A percentile compares a stretch with the other conserved stretches of the same genome.
phyloP scores from a whole-genome alignment of 2,329 filamentous ascomycete species.

The Clathrospora elynae region DNA sequence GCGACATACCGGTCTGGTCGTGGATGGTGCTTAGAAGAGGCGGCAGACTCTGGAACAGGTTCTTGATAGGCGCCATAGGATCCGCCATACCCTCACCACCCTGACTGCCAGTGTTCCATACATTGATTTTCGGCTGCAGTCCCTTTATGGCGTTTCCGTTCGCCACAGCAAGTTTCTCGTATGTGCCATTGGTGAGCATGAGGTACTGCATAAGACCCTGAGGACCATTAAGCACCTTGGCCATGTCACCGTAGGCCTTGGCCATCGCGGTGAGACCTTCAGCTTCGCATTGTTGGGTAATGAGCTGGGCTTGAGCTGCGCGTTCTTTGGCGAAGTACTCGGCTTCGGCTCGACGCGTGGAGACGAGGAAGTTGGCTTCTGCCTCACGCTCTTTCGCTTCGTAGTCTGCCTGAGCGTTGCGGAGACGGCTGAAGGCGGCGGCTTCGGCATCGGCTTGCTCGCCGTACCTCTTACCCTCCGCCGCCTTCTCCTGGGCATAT shows the following conservation, averaged over 20 bases:
- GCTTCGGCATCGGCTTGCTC: slow-evolving; percentile 66
- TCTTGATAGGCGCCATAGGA: slow-evolving; percentile 68
- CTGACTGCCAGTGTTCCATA: slow-evolving; percentile 78
- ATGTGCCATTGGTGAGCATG: slow-evolving; percentile 84
- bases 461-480: slow-evolving; percentile 62
- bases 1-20: slow-evolving; percentile 82
- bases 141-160: slow-evolving; percentile 78
- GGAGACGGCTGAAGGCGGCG: slow-evolving; percentile 48
- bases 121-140: slow-evolving; percentile 84
- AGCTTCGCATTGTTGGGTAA: slow-evolving; percentile 71
- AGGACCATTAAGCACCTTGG: slow-evolving; percentile 75
- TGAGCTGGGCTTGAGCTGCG: slow-evolving; percentile 64
- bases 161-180: slow-evolving; percentile 75
- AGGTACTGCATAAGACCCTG: slow-evolving; percentile 79
- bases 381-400: slow-evolving; percentile 50
- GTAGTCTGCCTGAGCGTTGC: slow-evolving; percentile 53
- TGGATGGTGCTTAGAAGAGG: slow-evolving; percentile 84
- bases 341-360: slow-evolving; percentile 51
- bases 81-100: slow-evolving; percentile 56
- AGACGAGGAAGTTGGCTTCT: slow-evolving; percentile 56
- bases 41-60: slow-evolving; percentile 83
- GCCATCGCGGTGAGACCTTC: slow-evolving; percentile 79
- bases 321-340: slow-evolving; percentile 52
- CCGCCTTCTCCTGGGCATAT: slow-evolving; percentile 57
- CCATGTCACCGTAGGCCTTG: slow-evolving; percentile 75